Evolutionary conservation across 1,284 basidiomycete species (phyloP).

Genomic region (Hortiboletus rubellus): DNA sequence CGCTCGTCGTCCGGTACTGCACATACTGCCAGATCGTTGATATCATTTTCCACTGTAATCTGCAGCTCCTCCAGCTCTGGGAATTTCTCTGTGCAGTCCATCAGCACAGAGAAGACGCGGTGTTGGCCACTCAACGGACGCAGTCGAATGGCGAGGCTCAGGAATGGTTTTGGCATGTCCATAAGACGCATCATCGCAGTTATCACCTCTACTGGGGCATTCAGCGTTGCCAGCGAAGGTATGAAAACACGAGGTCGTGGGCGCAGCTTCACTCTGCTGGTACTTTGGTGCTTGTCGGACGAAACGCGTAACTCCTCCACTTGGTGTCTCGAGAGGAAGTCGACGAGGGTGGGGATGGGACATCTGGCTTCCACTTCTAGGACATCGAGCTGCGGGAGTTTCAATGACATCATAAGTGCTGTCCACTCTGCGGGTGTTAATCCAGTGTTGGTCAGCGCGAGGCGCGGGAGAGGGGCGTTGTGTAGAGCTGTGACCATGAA

Average conservation of each 20-base stretch:
- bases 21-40: background rate
- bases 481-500: background rate
- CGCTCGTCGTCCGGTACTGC: background rate
- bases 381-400: background rate
- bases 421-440: background rate
- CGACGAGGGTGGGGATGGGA: background rate
- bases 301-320: background rate
- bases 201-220: background rate
- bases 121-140: background rate
- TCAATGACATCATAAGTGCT: background rate
- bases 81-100: background rate
- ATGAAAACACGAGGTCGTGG: background rate
- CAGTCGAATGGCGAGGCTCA: background rate
- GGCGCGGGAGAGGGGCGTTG: background rate
- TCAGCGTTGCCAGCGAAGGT: background rate
- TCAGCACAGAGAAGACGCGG: background rate
- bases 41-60: background rate
- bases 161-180: background rate
- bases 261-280: background rate
- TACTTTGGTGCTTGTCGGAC: background rate
- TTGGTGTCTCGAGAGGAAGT: background rate
- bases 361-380: background rate
- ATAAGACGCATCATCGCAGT: background rate
- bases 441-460: background rate
- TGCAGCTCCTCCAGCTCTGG: background rate